phyloP scores from a whole-genome alignment of 139 green algal genomes.

The Dunaliella primolecta region DNA sequence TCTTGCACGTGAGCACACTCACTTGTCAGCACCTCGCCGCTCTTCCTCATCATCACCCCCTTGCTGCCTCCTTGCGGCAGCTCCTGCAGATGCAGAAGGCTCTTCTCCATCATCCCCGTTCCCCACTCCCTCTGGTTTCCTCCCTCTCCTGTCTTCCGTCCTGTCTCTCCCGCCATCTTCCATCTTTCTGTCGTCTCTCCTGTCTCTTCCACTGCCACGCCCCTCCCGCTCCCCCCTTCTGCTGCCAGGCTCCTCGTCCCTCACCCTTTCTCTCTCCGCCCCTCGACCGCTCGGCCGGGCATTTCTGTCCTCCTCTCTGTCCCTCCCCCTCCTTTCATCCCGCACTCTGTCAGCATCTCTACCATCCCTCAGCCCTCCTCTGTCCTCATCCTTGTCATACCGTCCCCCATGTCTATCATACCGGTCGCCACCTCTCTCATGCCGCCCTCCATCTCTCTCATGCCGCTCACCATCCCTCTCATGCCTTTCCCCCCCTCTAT shows the following conservation, averaged over 20 bases:
- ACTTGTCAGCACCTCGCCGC: neutral
- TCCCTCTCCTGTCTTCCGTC: neutral
- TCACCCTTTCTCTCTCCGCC: neutral
- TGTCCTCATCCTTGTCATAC: too few species aligned
- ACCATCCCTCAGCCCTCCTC: too few species aligned
- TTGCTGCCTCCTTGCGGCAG: neutral
- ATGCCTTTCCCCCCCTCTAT: neutral
- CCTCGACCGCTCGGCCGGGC: neutral
- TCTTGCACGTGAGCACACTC: too few species aligned
- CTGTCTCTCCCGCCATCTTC: neutral
- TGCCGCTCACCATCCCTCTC: neutral
- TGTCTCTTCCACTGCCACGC: neutral
- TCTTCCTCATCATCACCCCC: neutral
- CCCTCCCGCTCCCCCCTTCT: neutral
- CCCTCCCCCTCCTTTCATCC: too few species aligned
- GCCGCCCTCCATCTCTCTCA: neutral
- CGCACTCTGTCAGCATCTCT: too few species aligned
- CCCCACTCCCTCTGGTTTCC: too few species aligned
- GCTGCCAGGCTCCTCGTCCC: neutral
- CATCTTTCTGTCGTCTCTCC: neutral
- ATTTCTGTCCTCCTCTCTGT: neutral
- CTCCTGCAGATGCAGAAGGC: neutral
- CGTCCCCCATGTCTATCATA: too few species aligned
- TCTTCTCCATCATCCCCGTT: neutral
- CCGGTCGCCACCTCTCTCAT: too few species aligned